Conservation (phyloP, 1,284 basidiomycete species). For the Termitomyces sp. region DNA sequence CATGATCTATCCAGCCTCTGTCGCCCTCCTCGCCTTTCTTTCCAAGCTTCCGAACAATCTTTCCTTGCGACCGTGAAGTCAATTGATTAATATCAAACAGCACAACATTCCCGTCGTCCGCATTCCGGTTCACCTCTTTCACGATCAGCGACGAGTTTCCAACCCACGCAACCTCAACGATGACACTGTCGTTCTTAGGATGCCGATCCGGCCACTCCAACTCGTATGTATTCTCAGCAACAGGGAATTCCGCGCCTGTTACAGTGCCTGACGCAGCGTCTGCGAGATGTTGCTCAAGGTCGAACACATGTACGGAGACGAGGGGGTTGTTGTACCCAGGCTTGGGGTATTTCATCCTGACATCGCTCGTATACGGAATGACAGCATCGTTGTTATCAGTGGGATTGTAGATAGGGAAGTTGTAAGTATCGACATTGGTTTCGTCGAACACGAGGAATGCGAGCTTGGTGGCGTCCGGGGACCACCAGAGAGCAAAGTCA, state of each 20-base stretch:
- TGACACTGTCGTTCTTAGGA: conserved; percentile 60
- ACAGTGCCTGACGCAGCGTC: conserved; percentile 23
- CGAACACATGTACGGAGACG: conserved; percentile 82
- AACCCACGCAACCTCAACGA: conserved; percentile 86
- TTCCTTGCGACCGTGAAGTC: conserved; percentile 35
- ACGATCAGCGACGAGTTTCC: conserved; percentile 71
- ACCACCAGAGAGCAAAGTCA: conserved; percentile 87
- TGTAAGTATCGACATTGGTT: conserved; percentile 80
- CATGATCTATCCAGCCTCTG: conserved; percentile 88
- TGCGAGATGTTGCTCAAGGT: conserved; percentile 49
- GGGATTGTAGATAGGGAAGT: conserved; percentile 89
- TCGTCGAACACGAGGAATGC: conserved; percentile 90
- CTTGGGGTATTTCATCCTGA: conserved; percentile 87
- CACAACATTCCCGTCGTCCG: conserved; percentile 73
- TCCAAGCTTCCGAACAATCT: conserved; percentile 71
- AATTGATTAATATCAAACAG: conserved; percentile 57
- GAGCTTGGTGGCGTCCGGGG: conserved; percentile 74
- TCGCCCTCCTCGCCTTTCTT: conserved; percentile 81
- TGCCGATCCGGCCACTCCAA: conserved; percentile 66
- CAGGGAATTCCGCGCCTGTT: conserved; percentile 28
- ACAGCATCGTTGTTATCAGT: conserved; percentile 61
- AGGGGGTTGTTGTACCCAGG: conserved; percentile 90
- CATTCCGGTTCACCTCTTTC: conserved; percentile 84
- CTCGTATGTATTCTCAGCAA: conserved; percentile 46
- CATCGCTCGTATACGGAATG: conserved; percentile 73